phyloP scores from a whole-genome alignment of 352 stramenopile species.

The Elongisporangium senticosum region DNA sequence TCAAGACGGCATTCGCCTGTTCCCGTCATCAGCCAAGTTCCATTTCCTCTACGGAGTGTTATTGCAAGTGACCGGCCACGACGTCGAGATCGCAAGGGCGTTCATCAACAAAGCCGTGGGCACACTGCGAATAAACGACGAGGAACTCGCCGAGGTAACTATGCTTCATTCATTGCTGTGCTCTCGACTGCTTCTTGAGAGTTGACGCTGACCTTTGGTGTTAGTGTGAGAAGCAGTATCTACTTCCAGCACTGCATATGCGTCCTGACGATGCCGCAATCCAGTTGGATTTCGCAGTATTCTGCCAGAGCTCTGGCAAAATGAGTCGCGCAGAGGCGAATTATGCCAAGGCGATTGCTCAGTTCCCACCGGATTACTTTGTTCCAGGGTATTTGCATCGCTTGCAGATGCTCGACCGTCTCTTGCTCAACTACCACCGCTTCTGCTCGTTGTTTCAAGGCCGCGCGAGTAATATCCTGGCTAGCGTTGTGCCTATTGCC shows the following conservation, averaged over 20 bases:
- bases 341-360: slow-evolving; percentile 40
- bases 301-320: slow-evolving; percentile 43
- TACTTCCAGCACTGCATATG: slow-evolving; percentile 48
- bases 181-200: neutral
- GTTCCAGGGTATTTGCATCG: slow-evolving; percentile 59
- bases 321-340: slow-evolving; percentile 38
- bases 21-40: slow-evolving; percentile 30
- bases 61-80: slow-evolving; percentile 35
- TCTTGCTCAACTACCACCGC: slow-evolving; percentile 67
- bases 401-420: slow-evolving; percentile 43
- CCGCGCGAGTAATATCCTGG: slow-evolving; percentile 39
- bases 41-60: slow-evolving; percentile 35
- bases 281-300: slow-evolving; percentile 48
- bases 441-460: slow-evolving; percentile 69
- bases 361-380: slow-evolving; percentile 33
- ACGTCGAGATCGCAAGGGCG: slow-evolving; percentile 27
- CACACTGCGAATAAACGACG: slow-evolving; percentile 15
- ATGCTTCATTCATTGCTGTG: slow-evolving; percentile 2
- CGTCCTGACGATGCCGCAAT: slow-evolving; percentile 38
- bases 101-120: slow-evolving; percentile 20
- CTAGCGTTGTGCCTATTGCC: slow-evolving; percentile 34
- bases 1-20: slow-evolving; percentile 30
- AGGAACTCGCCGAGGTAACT: slow-evolving; percentile 27
- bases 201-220: neutral
- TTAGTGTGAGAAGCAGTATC: slow-evolving; percentile 42